These are phyloP conservation scores for Yamadazyma scolyti DNA, from an alignment of 805 yeast genomes.

Conservation along the genomic window DNA sequence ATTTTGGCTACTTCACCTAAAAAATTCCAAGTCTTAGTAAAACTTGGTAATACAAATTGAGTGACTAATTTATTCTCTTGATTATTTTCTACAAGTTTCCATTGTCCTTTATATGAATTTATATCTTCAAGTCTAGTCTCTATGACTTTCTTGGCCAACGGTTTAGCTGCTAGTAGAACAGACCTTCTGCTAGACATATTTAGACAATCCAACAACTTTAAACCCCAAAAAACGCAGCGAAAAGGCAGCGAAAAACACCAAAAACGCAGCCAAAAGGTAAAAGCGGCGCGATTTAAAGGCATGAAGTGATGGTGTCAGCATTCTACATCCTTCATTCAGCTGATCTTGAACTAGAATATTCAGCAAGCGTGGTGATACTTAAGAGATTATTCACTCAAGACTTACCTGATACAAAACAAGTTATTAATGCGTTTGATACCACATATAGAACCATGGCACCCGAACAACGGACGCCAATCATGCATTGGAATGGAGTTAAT, in stretches of 20 bases:
- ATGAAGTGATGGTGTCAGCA: conserved; percentile 31
- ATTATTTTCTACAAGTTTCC: too few relatives aligned
- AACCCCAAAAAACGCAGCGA: too few relatives aligned
- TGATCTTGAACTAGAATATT: conserved; percentile 19
- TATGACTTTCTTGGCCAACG: too few relatives aligned
- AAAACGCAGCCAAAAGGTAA: neutral
- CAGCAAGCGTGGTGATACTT: conserved; percentile 29
- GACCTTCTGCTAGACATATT: too few relatives aligned
- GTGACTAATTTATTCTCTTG: too few relatives aligned
- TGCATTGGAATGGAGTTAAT: conserved; percentile 46
- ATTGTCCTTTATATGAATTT: too few relatives aligned
- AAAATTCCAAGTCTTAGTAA: conserved; percentile 66
- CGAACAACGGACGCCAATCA: conserved; percentile 37
- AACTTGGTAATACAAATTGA: too few relatives aligned
- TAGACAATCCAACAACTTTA: too few relatives aligned
- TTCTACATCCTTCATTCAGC: conserved; percentile 36
- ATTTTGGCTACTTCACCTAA: conserved; percentile 54
- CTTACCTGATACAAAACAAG: conserved; percentile 19
- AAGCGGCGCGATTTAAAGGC: neutral
- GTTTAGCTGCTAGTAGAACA: too few relatives aligned
- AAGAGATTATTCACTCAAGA: conserved; percentile 32
- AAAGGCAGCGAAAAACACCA: too few relatives aligned
- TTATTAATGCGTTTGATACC: conserved; percentile 23
- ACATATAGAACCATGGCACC: conserved; percentile 16
- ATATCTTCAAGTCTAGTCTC: too few relatives aligned